These are phyloP conservation scores for Gynochthodes officinalis DNA, from an alignment of 257 asterid genomes.

Conservation along the genomic window DNA sequence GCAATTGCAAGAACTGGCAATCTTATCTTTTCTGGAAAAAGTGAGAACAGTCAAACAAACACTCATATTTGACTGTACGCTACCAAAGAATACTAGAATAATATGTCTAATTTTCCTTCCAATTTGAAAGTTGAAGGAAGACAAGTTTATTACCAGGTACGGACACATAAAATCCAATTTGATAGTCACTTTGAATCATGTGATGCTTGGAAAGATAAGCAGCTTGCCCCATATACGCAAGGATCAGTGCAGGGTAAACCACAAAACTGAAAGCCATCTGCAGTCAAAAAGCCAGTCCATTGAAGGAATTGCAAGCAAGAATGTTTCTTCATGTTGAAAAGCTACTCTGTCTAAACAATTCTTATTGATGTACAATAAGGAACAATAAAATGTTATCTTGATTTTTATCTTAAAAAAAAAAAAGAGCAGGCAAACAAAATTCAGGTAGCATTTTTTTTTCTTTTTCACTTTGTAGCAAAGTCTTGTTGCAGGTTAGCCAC, in stretches of 20 bases:
- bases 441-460: no score
- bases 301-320: neutral
- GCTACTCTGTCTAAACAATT: no score
- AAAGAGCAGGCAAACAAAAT: no score
- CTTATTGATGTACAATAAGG: no score
- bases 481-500: no score
- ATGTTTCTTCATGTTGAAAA: neutral
- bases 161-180: constrained; percentile 82
- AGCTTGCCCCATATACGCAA: constrained; percentile 99
- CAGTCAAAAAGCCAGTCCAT: constrained; percentile 20
- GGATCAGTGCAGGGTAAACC: constrained; percentile 89
- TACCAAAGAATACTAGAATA: neutral
- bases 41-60: neutral
- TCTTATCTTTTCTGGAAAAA: constrained; percentile 56
- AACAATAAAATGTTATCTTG: no score
- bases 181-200: constrained; percentile 57
- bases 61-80: neutral
- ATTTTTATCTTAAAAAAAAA: no score
- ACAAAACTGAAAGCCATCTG: constrained; percentile 87
- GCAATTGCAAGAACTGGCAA: constrained; percentile 97
- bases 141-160: constrained; percentile 63
- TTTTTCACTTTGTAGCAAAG: no score
- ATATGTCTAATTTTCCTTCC: neutral
- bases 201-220: constrained; percentile 95
- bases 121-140: constrained; percentile 5